Conservation (phyloP, 352 stramenopile species). For the Pelagophyceae sp. region DNA sequence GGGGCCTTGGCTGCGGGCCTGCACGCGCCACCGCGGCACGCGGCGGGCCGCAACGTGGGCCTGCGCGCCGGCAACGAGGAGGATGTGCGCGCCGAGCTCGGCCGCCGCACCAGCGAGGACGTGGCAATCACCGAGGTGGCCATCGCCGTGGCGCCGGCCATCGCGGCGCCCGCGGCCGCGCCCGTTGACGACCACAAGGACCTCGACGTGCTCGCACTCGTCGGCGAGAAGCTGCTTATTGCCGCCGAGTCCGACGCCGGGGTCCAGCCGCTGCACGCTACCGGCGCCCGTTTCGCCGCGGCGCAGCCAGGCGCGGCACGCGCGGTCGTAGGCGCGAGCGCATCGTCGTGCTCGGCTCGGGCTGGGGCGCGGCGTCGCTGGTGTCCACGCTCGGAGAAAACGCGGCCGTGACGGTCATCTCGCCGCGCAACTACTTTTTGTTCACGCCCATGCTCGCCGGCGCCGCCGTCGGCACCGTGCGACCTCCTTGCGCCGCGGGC, state of each 20-base stretch:
- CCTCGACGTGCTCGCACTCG: neutral
- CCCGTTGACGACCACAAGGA: neutral
- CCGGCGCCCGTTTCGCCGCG: too few species aligned
- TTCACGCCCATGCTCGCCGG: constrained; percentile 73
- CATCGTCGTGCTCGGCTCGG: constrained; percentile 62
- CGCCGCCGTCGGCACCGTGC: constrained; percentile 59
- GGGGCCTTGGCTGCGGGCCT: too few species aligned
- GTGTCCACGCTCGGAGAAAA: constrained; percentile 57
- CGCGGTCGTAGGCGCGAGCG: neutral
- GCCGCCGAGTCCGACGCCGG: neutral
- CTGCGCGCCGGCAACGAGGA: neutral
- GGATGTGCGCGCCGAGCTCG: neutral
- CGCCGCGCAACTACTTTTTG: constrained; percentile 66
- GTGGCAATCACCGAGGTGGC: neutral
- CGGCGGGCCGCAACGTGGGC: too few species aligned
- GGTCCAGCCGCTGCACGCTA: too few species aligned
- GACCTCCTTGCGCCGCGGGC: too few species aligned
- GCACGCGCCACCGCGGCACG: too few species aligned
- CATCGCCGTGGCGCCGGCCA: neutral
- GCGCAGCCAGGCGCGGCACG: too few species aligned
- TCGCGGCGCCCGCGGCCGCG: too few species aligned
- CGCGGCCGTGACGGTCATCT: constrained; percentile 61
- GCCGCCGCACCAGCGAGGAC: neutral
- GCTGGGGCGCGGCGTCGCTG: constrained; percentile 61
- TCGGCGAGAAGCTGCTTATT: neutral